Conservation (phyloP, 225 moss, liverwort and hornwort genomes). For the Physcomitrellopsis africana region DNA sequence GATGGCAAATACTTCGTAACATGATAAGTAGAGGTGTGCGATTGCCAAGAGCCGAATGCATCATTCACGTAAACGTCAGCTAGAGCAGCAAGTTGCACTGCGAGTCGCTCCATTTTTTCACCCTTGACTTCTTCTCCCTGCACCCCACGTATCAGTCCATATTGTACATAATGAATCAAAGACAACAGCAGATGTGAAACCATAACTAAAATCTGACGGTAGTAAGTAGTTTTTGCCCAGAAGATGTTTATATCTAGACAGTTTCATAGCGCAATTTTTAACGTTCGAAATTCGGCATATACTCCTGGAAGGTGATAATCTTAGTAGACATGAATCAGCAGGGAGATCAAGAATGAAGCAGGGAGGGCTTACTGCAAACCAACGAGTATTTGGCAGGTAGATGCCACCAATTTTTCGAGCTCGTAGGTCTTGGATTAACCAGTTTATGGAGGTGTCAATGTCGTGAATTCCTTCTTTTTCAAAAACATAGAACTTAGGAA, state of each 20-base stretch:
- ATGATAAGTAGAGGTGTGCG: conserved; percentile 87
- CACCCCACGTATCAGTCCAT: conserved; percentile 8
- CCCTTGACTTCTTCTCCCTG: conserved; percentile 71
- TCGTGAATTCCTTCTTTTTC: conserved; percentile 57
- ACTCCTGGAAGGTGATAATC: neutral
- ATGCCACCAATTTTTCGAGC: conserved; percentile 64
- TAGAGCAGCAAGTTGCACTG: conserved; percentile 65
- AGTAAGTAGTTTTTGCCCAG: neutral
- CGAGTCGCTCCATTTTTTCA: conserved; percentile 66
- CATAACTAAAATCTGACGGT: conserved; percentile 9
- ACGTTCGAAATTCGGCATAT: neutral
- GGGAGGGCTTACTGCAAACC: conserved; percentile 56
- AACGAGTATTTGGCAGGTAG: conserved; percentile 68
- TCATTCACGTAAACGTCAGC: conserved; percentile 86
- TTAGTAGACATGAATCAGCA: neutral
- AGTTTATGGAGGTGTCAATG: conserved; percentile 66
- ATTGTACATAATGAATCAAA: neutral
- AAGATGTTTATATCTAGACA: neutral
- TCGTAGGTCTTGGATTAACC: conserved; percentile 62
- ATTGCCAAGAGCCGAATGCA: conserved; percentile 96
- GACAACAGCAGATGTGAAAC: neutral
- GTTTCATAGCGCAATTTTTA: no score
- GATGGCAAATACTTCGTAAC: conserved; percentile 88
- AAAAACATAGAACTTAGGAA: conserved; percentile 61
- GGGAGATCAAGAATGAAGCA: neutral